phyloP scores from a whole-genome alignment of 2,329 filamentous ascomycete genomes.

The Penicillium sp. region DNA sequence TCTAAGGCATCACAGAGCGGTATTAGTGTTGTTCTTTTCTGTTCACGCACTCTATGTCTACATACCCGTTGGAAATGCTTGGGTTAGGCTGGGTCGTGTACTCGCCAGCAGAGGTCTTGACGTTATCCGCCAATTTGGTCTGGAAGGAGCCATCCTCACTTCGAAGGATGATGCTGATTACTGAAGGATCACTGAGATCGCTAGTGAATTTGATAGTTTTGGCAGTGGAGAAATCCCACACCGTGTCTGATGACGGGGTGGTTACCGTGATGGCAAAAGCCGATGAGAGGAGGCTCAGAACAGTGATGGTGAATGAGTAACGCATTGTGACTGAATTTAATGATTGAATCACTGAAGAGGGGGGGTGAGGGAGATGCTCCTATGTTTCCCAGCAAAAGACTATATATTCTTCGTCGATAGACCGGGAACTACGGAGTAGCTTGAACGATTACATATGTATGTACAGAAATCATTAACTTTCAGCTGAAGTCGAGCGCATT shows the following conservation, averaged over 20 bases:
- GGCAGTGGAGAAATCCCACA: conserved; percentile 10
- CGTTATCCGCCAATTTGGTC: conserved; percentile 14
- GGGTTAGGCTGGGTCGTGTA: conserved; percentile 13
- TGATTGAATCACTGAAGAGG: background rate
- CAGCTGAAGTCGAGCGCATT: background rate
- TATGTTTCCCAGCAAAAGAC: background rate
- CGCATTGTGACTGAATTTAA: conserved; percentile 6
- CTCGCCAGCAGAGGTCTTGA: conserved; percentile 12
- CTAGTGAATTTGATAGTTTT: conserved; percentile 12
- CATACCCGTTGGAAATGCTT: conserved; percentile 14
- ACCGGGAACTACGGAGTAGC: background rate
- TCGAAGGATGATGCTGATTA: conserved; percentile 12
- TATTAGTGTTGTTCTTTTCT: background rate
- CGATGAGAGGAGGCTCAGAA: conserved; percentile 5
- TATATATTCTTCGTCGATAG: background rate
- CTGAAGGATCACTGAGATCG: conserved; percentile 4
- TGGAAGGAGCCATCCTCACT: conserved; percentile 13
- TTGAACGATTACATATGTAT: background rate
- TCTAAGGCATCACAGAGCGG: background rate
- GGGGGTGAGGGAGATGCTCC: background rate
- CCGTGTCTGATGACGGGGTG: conserved; percentile 3
- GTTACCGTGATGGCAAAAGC: conserved; percentile 10
- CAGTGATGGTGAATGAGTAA: conserved; percentile 2
- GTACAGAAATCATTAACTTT: background rate
- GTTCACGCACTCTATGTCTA: background rate